Base-by-base conservation (phyloP, 2,329 filamentous ascomycete species). In the Verticillium longisporum region DNA sequence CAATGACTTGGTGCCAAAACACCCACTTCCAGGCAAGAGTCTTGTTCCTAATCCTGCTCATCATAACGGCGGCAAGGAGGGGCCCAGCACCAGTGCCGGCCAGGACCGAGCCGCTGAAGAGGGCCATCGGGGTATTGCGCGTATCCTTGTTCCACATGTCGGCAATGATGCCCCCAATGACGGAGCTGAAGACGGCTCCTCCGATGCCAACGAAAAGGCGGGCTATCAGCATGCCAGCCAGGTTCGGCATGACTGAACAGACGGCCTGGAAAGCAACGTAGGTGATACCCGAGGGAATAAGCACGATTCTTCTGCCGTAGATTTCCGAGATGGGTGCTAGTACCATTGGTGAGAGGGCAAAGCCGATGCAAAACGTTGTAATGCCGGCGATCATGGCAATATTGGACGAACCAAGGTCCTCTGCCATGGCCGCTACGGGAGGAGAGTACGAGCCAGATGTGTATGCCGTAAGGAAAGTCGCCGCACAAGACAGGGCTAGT, bases 151-250 rank as follows among this genome's bases (percentile, higher is more conserved):
- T 84, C 76, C 92, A 97, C 62, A 97, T 84, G 69, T 97, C 93
- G 58, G 89, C 89, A 50, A 97, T 88, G 4, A 97, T 90, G 3
- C 93, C 93, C n/a, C 93, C 93, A 0, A 96, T 89, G 82, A 97
- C 93, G 26, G 91, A 95, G 55, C 89, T 92, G 70, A 96, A 96
- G 0, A 82, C 87, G 57, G 88, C 92, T 6, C 85, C 88, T 6
- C 90, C 90, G n/a, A 87, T 85, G 1, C 93, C 93, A 10, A 87
- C 83, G 56, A 95, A 80, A 70, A 97, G 90, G 1, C 93, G 84
- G 0, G 87, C 84, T 2, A 92, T 75, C 0, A 96, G 73, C 83
- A 97, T 89, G 2, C 89, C 91, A 0, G 83, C 84, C 64, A 90
- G 85, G 2, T 84, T 84, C 0, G 80, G 78, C 6, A 91, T 90